Percentiles rank a stretch among this genome's conserved stretches.
Evolutionary conservation across 1,139 yeast genomes (phyloP).

Genomic region (Suhomyces chickasaworum): DNA sequence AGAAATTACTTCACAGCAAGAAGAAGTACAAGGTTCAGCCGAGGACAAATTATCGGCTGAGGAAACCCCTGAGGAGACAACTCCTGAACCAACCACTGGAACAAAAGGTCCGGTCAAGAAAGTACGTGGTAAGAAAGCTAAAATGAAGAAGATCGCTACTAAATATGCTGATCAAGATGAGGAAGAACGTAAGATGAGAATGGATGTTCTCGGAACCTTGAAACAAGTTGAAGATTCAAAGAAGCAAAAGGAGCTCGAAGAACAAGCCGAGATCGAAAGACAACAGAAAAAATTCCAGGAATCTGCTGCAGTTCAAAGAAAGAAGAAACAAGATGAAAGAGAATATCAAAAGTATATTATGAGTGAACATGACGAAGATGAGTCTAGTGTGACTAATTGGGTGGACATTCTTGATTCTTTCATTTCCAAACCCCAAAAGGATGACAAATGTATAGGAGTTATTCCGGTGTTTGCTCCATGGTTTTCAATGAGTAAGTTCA

Average conservation of each 20-base stretch:
- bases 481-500: constrained; percentile 70
- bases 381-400: constrained; percentile 34
- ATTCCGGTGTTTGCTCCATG: constrained; percentile 95
- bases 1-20: neutral
- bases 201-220: constrained; percentile 82
- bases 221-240: constrained; percentile 58
- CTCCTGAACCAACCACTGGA: constrained; percentile 15
- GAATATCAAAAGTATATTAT: constrained; percentile 51
- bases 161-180: constrained; percentile 93
- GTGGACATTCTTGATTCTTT: constrained; percentile 44
- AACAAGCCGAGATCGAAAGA: constrained; percentile 29
- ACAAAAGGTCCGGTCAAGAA: constrained; percentile 17
- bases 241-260: constrained; percentile 27
- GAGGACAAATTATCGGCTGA: neutral
- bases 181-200: constrained; percentile 71
- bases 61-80: constrained; percentile 1
- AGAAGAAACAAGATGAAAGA: constrained; percentile 38
- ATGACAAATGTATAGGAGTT: constrained; percentile 54
- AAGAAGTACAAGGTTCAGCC: neutral
- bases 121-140: constrained; percentile 83
- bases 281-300: constrained; percentile 28
- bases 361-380: constrained; percentile 39
- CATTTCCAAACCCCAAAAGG: constrained; percentile 43
- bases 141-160: constrained; percentile 75
- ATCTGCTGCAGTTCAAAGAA: constrained; percentile 18